Base-by-base conservation (phyloP, 768 basidiomycete species). In the Sistotremastrum suecicum region DNA sequence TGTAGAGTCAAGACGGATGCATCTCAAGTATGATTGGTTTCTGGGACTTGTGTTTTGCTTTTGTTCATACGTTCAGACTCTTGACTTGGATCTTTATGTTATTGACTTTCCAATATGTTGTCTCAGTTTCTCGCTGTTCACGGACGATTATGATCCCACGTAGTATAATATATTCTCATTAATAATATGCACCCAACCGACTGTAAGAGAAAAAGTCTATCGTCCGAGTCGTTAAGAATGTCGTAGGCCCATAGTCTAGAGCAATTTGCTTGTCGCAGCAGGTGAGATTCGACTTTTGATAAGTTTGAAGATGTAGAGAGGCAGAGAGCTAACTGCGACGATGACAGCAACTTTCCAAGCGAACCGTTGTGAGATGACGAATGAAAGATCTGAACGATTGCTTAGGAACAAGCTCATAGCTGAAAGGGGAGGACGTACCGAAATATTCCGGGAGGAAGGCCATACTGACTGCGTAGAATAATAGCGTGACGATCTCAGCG, bases 391-490 rank as follows among this genome's bases (percentile, higher is more conserved):
- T 8, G n/a, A n/a, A n/a, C n/a, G n/a, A n/a, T n/a, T n/a, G n/a
- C 28, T 28, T 44, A 40, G 29, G 30, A 45, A n/a, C 3, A 34
- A 8, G 12, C 29, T 43, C 43, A 44, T 29, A 46, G 34, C 31
- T 38, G 11, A 34, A 31, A 42, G 7, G 32, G 9, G 5, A 36
- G 37, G 31, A 65, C 83, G 51, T 47, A 97, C 94, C 94, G 60
- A 99, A 99, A 64, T 94, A 99, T 62, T 90, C 89, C 0, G 92
- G 94, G 37, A 99, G 65, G 63, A 99, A 91, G 0, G 80, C 78
- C 51, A 99, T 95, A 58, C 88, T 92, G 40, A 86, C 68, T 41
- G 85, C 77, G 57, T 99, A 99, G 49, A 99, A 70, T 51, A 82
- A 67, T 30, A 94, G 71, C 0, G 95, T 98, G 34, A 81, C 83